Evolutionary conservation across 345 rosid species (phyloP), one percentile per base, ranked within the genome.

Genomic region (Syzygium aromaticum): DNA sequence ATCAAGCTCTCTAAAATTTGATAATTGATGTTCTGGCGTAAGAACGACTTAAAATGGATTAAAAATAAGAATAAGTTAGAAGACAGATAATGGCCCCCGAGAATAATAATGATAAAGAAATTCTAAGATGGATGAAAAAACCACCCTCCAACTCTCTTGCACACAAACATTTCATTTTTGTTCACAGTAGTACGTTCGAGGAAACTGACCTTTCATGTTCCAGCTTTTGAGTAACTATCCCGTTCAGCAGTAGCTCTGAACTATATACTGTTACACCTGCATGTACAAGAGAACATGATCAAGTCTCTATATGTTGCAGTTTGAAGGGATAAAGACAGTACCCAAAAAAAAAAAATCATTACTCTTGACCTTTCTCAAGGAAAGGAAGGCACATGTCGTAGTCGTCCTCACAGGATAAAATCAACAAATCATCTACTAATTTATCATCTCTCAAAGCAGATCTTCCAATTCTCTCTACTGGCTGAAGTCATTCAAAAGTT

Each of bases 331-430:
- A 46, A 61, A 43, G 64, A 77, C n/a, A 52, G 46, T 13, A 17
- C n/a, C 46, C 46, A 43, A 43, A 43, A 43, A 43, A 88, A 46
- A 54, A 23, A 43, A 77, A 63, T 3, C 3, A 54, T 73, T 22
- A 64, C 51, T 28, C 1, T 54, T 61, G 57, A 97, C 98, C 99
- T 95, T 89, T 95, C 90, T 96, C 95, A 56, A 96, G 96, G 89
- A 95, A 95, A 86, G 96, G 97, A 38, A 92, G 87, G 77, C 95
- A 92, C 63, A 89, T 86, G 82, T 84, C 88, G 21, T 91, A 93
- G 91, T 96, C 98, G 89, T 96, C 97, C 89, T 94, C 98, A 89
- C 98, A 94, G 51, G 99, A 97, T 57, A 97, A 84, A 88, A 97
- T 88, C 91, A 97, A 92, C 87, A 97, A 86, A 90, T 95, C 92